Evolutionary conservation across 495 filamentous ascomycete species (phyloP), one percentile per base, ranked within the genome.

Genomic region (Penicillium crystallinum): DNA sequence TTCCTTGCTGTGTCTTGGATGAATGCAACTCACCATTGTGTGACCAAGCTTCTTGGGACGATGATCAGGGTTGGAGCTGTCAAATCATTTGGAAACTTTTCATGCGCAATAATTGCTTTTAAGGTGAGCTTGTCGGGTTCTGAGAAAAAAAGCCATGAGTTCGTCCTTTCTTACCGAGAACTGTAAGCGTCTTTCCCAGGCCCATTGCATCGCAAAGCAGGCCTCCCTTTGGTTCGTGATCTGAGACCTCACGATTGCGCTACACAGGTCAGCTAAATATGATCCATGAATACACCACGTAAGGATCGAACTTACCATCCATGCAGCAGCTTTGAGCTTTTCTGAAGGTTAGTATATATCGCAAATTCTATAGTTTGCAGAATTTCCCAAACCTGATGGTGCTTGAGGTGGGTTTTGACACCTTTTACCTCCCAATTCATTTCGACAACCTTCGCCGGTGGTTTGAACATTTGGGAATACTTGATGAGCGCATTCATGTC

Each of bases 191-290:
- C 52, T 84, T 89, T 0, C 86, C 86, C 1, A 87, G 62, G 0
- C 85, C 84, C 83, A 87, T 87, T 15, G 69, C 63, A 57, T 88
- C 83, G 0, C 76, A 78, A 1, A 81, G 56, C 7, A 87, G 63
- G 0, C 84, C 82, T 0, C 83, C 82, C 19, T 61, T 61, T 0
- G 81, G 79, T 11, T 57, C 46, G 0, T 54, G 23, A 0, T 42
- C 22, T 0, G 61, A 70, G 4, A 70, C 63, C 51, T 88, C 84
- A 19, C 81, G 71, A 1, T 70, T 55, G 10, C 79, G 56, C 66
- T 69, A 18, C 3, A 21, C 14, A 41, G 6, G 15, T 49, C 22
- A 49, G 34, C 12, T 50, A 33, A 27, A 11, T 9, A 15, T 36
- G 3, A 27, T 27, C 7, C 3, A 27, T 27, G 23, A 7, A 10